Base-by-base conservation (phyloP, 164 flowering plant species). In the Sextonia rubra region DNA sequence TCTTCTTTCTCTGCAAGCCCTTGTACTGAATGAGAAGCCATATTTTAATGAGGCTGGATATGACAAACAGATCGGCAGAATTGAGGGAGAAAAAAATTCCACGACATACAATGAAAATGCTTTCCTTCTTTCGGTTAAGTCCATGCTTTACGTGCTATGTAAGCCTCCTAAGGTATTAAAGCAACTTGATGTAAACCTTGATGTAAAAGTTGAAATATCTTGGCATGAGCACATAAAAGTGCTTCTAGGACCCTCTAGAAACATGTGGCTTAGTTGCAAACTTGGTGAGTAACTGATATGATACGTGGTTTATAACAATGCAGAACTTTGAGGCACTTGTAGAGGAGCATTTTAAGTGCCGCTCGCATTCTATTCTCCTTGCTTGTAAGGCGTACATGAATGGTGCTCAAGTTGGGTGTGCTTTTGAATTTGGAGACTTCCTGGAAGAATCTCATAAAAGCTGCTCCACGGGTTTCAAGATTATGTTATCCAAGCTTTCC, bases 41-140 rank as follows among this genome's bases (percentile, higher is more conserved):
- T 95, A 93, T 49, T 95, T 91, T 69, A 95, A 95, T 64, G 99
- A 95, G 80, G 97, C 99, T 18, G 98, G 99, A 26, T 93, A 88
- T 73, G 98, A 95, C 60, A 74, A 76, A 25, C 97, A 88, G 79
- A 65, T 89, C 17, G 99, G 99, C 18, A 84, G 82, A 70, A 83
- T 83, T 26, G 99, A 90, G 73, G 99, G 97, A 64, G 99, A 95
- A 83, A 93, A 85, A 68, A 93, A 93, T 78, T 93, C 99, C 1
- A 78, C 86, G 0, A 80, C 93, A 80, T 95, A 95, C 79, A 95
- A 95, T 61, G 99, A 95, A 71, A 90, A 88, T 66, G 92, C 97
- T 0, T 93, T 89, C 79, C 90, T 95, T 58, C 78, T 87, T 23
- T 90, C 90, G 22, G 89, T 96, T 86, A 88, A 85, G 78, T 86